These are phyloP conservation scores for Hypholoma sublateritium DNA, from an alignment of 768 basidiomycete genomes.

Conservation along the genomic window DNA sequence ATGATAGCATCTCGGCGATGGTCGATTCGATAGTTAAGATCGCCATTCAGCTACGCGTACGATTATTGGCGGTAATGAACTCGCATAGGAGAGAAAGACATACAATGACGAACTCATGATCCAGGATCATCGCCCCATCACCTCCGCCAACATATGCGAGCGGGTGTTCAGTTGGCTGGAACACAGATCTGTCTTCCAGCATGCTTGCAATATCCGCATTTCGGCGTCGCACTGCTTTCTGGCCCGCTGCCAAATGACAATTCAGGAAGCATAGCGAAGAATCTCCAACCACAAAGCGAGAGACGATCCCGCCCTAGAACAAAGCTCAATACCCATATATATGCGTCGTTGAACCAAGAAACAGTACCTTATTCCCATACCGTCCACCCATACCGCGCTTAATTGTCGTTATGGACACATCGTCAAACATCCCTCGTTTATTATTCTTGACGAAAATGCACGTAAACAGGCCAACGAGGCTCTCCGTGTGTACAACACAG, in stretches of 20 bases:
- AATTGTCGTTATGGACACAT: conserved; percentile 75
- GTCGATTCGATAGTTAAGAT: conserved; percentile 98
- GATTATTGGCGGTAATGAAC: background rate
- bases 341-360: background rate
- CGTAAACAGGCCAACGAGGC: conserved; percentile 85
- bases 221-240: conserved; percentile 75
- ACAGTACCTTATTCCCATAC: conserved; percentile 90
- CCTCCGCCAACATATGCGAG: conserved; percentile 85
- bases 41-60: conserved; percentile 71
- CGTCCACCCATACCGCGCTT: conserved; percentile 92
- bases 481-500: conserved; percentile 79
- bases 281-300: conserved; percentile 87
- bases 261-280: conserved; percentile 95
- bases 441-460: conserved; percentile 72
- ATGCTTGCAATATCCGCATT: conserved; percentile 89
- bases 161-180: conserved; percentile 55
- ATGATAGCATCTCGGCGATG: conserved; percentile 84
- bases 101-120: conserved; percentile 94
- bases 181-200: conserved; percentile 76
- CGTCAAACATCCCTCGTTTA: conserved; percentile 59
- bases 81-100: conserved; percentile 24
- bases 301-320: conserved; percentile 82
- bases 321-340: background rate
- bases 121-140: conserved; percentile 88
- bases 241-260: conserved; percentile 96